Conservation (phyloP, 106 monocot genomes). For the Dendrobium catenatum region DNA sequence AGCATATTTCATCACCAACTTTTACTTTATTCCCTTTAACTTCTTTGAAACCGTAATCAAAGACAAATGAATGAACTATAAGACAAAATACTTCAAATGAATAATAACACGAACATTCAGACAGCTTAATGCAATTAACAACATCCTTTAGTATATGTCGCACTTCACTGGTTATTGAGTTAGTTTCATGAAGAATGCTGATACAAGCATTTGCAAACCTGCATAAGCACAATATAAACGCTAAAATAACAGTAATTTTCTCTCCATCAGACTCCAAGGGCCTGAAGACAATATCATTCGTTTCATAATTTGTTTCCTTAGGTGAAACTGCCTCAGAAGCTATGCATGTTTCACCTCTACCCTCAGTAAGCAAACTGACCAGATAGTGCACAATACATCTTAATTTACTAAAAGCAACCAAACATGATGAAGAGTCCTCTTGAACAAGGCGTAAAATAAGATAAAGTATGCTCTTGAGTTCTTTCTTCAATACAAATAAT, state of each 20-base stretch:
- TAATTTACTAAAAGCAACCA: constrained; percentile 27
- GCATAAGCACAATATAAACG: constrained; percentile 22
- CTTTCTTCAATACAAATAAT: constrained; percentile 21
- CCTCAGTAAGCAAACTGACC: background rate
- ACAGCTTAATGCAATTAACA: constrained; percentile 23
- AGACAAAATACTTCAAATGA: constrained; percentile 44
- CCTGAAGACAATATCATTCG: background rate
- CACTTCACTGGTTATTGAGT: constrained; percentile 23
- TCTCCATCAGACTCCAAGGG: constrained; percentile 5
- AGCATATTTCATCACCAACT: background rate
- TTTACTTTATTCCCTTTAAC: constrained; percentile 9
- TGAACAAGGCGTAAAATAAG: constrained; percentile 44
- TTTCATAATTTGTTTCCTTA: constrained; percentile 16
- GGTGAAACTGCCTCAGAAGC: constrained; percentile 14
- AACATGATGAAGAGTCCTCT: constrained; percentile 39
- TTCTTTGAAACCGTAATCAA: background rate
- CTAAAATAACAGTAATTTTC: constrained; percentile 7
- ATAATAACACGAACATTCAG: constrained; percentile 19
- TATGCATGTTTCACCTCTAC: background rate
- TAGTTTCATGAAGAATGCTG: constrained; percentile 32
- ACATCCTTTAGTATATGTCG: constrained; percentile 26
- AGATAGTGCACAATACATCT: constrained; percentile 31
- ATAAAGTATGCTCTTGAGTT: constrained; percentile 30
- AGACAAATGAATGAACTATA: constrained; percentile 15
- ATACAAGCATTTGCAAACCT: constrained; percentile 36